Conservation (phyloP, 2,329 filamentous ascomycete genomes). For the Leptoxyphium fumago region DNA sequence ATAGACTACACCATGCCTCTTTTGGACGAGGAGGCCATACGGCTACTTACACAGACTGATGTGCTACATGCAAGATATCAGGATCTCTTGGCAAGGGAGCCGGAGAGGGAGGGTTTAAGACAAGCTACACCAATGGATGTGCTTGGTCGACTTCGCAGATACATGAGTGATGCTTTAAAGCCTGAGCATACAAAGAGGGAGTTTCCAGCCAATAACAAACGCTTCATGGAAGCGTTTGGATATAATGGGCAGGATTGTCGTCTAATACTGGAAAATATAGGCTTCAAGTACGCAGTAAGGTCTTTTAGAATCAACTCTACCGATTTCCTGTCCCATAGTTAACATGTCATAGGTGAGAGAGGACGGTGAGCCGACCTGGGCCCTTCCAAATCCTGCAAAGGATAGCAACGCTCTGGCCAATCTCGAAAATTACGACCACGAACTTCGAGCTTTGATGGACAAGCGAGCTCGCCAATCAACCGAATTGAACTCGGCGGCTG, state of each 20-base stretch:
- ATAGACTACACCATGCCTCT: slow-evolving; percentile 40
- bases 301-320: not conserved
- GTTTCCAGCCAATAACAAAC: slow-evolving; percentile 47
- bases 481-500: slow-evolving; percentile 13
- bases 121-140: slow-evolving; percentile 40
- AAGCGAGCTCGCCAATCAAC: slow-evolving; percentile 15
- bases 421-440: slow-evolving; percentile 45
- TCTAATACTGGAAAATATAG: slow-evolving; percentile 41
- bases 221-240: slow-evolving; percentile 49
- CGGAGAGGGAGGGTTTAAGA: slow-evolving; percentile 38
- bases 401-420: slow-evolving; percentile 3
- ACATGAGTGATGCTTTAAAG: slow-evolving; percentile 44
- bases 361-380: slow-evolving; percentile 9
- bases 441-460: slow-evolving; percentile 40
- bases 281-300: slow-evolving; percentile 32
- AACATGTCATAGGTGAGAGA: not conserved
- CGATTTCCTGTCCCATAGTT: no score
- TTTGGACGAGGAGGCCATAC: slow-evolving; percentile 33
- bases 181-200: slow-evolving; percentile 34
- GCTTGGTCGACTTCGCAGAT: slow-evolving; percentile 41
- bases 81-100: slow-evolving; percentile 35
- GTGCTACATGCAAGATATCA: slow-evolving; percentile 39
- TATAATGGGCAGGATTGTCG: slow-evolving; percentile 37
- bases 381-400: slow-evolving; percentile 13
- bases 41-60: slow-evolving; percentile 39